phyloP scores from a whole-genome alignment of 306 rosid genomes.

The Castanea crenata region DNA sequence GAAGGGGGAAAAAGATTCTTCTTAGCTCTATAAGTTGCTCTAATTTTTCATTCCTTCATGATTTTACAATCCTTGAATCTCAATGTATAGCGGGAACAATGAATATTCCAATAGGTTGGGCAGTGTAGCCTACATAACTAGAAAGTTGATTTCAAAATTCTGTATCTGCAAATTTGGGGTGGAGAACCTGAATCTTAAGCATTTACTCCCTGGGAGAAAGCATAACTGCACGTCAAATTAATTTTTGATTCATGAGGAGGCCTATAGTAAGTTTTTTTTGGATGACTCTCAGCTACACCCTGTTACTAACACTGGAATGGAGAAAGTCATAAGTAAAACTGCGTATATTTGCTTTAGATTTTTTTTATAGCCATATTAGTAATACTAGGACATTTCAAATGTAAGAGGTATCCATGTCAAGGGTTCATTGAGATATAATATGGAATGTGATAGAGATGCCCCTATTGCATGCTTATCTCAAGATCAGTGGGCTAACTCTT shows the following conservation, averaged over 20 bases:
- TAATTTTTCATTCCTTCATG: not conserved
- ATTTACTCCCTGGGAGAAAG: not conserved
- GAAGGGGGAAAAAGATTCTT: no score
- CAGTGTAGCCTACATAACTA: not conserved
- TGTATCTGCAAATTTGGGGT: not conserved
- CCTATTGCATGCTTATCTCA: not conserved
- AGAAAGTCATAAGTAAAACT: not conserved
- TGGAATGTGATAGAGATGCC: not conserved
- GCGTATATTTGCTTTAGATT: not conserved
- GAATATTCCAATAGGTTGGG: not conserved
- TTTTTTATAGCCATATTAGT: not conserved
- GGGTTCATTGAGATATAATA: not conserved
- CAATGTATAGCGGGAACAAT: not conserved
- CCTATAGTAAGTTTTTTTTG: not conserved
- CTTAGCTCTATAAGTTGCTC: not conserved
- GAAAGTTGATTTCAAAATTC: not conserved
- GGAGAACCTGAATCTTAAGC: not conserved
- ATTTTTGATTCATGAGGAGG: not conserved
- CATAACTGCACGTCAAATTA: not conserved
- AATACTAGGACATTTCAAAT: not conserved
- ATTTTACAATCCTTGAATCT: not conserved
- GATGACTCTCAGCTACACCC: not conserved
- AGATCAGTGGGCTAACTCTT: not conserved
- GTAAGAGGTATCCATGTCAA: not conserved
- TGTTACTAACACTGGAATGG: not conserved